Base-by-base conservation (phyloP, 495 filamentous ascomycete genomes). In the Neurospora sp. region DNA sequence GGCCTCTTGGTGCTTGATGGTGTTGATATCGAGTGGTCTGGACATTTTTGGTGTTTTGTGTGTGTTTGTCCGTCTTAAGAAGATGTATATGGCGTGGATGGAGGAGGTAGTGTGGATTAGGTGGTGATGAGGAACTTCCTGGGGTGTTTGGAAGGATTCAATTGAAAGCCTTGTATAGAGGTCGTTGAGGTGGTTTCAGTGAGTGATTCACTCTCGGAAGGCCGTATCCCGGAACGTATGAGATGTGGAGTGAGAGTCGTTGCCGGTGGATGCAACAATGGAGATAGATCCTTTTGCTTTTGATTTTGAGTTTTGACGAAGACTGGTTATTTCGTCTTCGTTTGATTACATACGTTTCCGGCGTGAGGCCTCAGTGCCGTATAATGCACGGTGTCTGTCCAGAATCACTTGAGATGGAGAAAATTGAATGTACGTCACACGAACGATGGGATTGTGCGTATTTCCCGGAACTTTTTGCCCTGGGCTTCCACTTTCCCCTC, bases 1-100 rank as follows among this genome's bases (percentile, higher is more conserved):
- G 14, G 86, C 82, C 74, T 93, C 90, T 7, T 84, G 83, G 75
- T 86, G 84, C n/a, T 84, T 86, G 68, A 75, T 71, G 42, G 77
- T 78, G 73, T 81, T 83, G 73, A 76, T 72, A 73, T 82, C 53
- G 53, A 35, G 12, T 35, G 53, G 53, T 14, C 53, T 74, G 74
- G 79, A 79, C 81, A 83, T 84, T 42, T 61, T 75, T n/a, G 31
- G 42, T 16, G 20, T 59, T 27, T 20, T 16, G 10, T 27, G 16
- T 27, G 16, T 40, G 53, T 31, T 31, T 65, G 48, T 48, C 8
- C 17, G 4, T 35, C 37, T 65, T 48, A 7, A 37, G 6, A 42
- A 38, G 42, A 48, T 17, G 73, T 38, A n/a, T 17, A 20, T 39
- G 68, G 40, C 40, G 22, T 69, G 14, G 4, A 17, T 53, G 40